These are phyloP conservation scores for Metschnikowia gelsemii DNA, from an alignment of 805 yeast species.

Conservation along the genomic window DNA sequence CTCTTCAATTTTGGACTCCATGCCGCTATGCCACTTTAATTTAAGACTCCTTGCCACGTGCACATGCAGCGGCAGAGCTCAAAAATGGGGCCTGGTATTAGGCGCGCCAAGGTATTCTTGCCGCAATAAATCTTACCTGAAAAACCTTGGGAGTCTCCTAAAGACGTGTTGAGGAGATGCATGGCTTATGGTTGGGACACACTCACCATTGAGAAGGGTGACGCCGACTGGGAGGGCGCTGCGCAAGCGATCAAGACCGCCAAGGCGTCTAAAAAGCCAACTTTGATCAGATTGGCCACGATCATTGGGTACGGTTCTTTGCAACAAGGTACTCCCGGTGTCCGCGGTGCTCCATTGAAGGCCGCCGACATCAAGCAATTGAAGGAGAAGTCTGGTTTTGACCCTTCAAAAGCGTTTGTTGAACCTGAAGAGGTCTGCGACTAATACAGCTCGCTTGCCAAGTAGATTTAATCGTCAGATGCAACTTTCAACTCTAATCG, in stretches of 20 bases:
- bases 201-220: conserved; percentile 72
- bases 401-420: conserved; percentile 75
- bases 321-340: conserved; percentile 81
- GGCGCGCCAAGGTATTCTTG: too few species aligned
- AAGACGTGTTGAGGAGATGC: conserved; percentile 81
- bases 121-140: too few species aligned
- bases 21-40: too few species aligned
- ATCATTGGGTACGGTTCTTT: conserved; percentile 93
- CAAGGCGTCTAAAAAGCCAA: conserved; percentile 81
- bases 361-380: conserved; percentile 87
- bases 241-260: conserved; percentile 77
- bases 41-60: too few species aligned
- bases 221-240: conserved; percentile 72
- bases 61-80: too few species aligned
- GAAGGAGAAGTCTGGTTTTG: conserved; percentile 81
- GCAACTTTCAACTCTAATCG: too few species aligned
- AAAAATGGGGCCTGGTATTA: too few species aligned
- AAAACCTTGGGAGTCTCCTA: too few species aligned
- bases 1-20: too few species aligned
- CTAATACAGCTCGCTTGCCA: conserved; percentile 56
- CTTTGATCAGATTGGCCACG: conserved; percentile 84
- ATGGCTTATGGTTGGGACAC: conserved; percentile 95
- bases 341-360: conserved; percentile 96
- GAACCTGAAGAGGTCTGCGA: conserved; percentile 84
- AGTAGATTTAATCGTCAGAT: too few species aligned